Conservation (phyloP, 2,329 filamentous ascomycete species). For the Penicillium brevicompactum region DNA sequence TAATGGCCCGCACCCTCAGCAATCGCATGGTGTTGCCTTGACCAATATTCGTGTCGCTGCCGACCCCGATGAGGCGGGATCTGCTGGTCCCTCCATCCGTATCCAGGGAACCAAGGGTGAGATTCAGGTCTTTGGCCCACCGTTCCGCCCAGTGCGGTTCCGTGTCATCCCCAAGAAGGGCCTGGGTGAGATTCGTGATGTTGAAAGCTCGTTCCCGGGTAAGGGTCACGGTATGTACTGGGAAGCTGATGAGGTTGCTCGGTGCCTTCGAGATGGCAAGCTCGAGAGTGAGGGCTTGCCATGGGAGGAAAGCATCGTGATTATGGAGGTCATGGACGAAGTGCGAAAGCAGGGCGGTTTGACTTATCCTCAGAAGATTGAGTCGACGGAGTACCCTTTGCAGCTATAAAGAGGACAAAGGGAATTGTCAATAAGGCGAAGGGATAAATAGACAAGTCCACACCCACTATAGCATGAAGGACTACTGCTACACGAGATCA, state of each 20-base stretch:
- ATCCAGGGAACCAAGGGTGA: conserved; percentile 81
- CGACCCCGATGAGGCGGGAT: conserved; percentile 63
- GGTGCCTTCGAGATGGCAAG: conserved; percentile 74
- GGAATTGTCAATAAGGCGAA: background rate
- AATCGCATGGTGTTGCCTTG: conserved; percentile 71
- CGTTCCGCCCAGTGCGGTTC: conserved; percentile 69
- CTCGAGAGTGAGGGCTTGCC: conserved; percentile 72
- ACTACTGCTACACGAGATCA: too few relatives aligned
- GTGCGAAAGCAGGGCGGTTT: conserved; percentile 64
- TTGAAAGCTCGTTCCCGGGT: conserved; percentile 51
- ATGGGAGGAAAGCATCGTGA: conserved; percentile 74
- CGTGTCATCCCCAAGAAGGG: conserved; percentile 60
- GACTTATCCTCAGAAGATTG: conserved; percentile 67
- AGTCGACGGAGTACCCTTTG: conserved; percentile 59
- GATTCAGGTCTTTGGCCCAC: conserved; percentile 74
- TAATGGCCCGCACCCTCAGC: conserved; percentile 42
- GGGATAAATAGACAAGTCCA: background rate
- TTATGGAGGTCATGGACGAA: conserved; percentile 82
- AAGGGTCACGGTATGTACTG: conserved; percentile 84
- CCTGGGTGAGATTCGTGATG: conserved; percentile 48
- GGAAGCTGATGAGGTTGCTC: conserved; percentile 79
- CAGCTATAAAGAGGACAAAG: conserved; percentile 31
- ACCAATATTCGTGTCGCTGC: conserved; percentile 65
- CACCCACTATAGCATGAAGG: too few relatives aligned
- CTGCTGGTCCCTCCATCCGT: conserved; percentile 67